phyloP scores from a whole-genome alignment of 768 basidiomycete species.

The Termitomyces sp. region DNA sequence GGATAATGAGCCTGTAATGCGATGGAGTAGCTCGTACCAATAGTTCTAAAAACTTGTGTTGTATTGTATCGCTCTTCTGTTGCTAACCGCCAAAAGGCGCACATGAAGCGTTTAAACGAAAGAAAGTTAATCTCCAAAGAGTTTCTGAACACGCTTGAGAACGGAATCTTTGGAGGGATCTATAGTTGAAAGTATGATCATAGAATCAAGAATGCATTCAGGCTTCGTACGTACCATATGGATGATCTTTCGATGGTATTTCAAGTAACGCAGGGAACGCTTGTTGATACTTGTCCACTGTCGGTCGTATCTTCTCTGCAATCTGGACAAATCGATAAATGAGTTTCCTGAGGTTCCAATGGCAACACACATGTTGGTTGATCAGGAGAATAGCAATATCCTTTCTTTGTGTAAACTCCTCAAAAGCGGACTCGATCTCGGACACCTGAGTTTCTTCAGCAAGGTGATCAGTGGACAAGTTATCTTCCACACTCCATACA shows the following conservation, averaged over 20 bases:
- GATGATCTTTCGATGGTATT: conserved; percentile 98
- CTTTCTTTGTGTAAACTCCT: conserved; percentile 90
- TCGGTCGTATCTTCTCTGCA: conserved; percentile 94
- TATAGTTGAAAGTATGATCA: conserved; percentile 24
- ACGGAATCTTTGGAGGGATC: conserved; percentile 96
- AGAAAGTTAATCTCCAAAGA: conserved; percentile 75
- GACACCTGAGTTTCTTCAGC: conserved; percentile 82
- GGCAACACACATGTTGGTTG: conserved; percentile 85
- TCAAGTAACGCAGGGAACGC: conserved; percentile 96
- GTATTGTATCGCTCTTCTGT: conserved; percentile 13
- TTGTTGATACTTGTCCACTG: conserved; percentile 92
- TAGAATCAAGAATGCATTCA: not conserved
- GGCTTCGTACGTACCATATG: conserved; percentile 68
- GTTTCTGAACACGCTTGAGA: conserved; percentile 93
- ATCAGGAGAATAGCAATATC: conserved; percentile 96
- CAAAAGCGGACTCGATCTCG: conserved; percentile 86
- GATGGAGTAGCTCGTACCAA: conserved; percentile 46
- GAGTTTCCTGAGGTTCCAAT: not conserved
- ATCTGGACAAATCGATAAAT: conserved; percentile 46
- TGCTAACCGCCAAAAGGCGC: not conserved
- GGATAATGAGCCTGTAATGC: conserved; percentile 68
- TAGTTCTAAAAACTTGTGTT: conserved; percentile 7
- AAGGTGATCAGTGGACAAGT: not conserved
- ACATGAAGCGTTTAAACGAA: not conserved
- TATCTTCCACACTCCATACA: conserved; percentile 7